Base-by-base conservation (phyloP, 2,329 filamentous ascomycete species). In the Colletotrichum truncatum region DNA sequence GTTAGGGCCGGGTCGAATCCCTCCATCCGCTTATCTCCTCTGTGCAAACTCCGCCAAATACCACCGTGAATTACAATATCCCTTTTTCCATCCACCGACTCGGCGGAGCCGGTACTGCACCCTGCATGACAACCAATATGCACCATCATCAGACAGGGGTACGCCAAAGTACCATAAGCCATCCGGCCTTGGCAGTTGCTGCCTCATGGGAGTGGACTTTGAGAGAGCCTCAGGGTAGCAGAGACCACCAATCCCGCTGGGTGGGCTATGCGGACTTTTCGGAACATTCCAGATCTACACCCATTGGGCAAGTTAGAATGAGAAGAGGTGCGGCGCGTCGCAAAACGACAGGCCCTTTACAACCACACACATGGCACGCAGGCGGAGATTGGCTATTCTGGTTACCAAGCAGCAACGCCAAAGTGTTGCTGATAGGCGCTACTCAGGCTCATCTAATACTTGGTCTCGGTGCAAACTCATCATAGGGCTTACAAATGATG, bases 321-420 rank as follows among this genome's bases (percentile, higher is more conserved):
- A 51, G 34, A 21, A 30, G 34, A 49, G 41, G 39, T 62, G 51
- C 34, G 11, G 21, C 38, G 51, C 34, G n/a, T 55, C 1, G 30
- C 34, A 28, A 45, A 53, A 11, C 23, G 38, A 38, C 30, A 48
- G 30, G 16, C 30, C 16, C 28, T n/a, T n/a, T n/a, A 30, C n/a
- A 11, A 38, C 14, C 23, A 30, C 12, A 36, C 11, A 41, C 28
- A 14, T 49, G 41, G 56, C 57, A 65, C 57, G 57, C 34, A 41
- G 23, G 41, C 57, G 62, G 57, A 65, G 49, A 62, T 65, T 56
- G 51, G 43, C 23, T 28, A 16, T 11, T 10, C 26, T 59, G 60
- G 62, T 65, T 55, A 65, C 57, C 62, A 65, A 65, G 57, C 62
- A 65, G 49, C 49, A 41, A 62, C 49, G 41, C 56, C 46, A 39